Evolutionary conservation across 306 rosid genomes (phyloP).

Genomic region (Casuarina equisetifolia): DNA sequence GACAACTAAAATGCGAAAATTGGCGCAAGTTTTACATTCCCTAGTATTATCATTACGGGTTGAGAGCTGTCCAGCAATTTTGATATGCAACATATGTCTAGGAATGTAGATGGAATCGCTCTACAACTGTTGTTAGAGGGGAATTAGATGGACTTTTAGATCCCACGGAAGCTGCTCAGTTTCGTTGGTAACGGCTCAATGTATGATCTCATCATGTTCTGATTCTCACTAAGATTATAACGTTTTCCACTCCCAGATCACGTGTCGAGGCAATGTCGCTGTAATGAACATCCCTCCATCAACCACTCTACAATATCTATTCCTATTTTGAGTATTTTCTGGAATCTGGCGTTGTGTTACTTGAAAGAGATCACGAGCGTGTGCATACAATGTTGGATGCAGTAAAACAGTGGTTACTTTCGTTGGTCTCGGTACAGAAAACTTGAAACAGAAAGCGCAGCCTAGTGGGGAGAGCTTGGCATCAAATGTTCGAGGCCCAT

Average conservation of each 20-base stretch:
- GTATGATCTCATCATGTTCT: background rate
- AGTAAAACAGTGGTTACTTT: no score
- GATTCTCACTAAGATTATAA: background rate
- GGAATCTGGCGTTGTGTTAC: no score
- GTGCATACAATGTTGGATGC: no score
- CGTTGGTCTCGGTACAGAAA: no score
- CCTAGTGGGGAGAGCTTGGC: no score
- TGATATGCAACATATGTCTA: slow-evolving; percentile 12
- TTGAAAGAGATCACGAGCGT: no score
- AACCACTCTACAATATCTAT: no score
- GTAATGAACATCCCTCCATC: no score
- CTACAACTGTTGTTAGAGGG: slow-evolving; percentile 1
- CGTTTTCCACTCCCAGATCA: background rate
- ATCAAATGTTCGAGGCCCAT: no score
- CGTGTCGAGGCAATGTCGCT: background rate
- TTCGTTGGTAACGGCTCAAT: background rate
- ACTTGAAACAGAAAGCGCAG: no score
- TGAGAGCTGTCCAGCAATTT: slow-evolving; percentile 34
- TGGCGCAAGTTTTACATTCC: background rate
- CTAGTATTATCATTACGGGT: slow-evolving; percentile 20
- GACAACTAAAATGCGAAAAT: slow-evolving; percentile 28
- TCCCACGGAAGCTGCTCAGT: background rate
- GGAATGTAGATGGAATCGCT: background rate
- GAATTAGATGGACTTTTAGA: background rate
- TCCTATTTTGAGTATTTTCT: no score